Evolutionary conservation across 352 stramenopile genomes (phyloP).

Genomic region (Pythium volutum): DNA sequence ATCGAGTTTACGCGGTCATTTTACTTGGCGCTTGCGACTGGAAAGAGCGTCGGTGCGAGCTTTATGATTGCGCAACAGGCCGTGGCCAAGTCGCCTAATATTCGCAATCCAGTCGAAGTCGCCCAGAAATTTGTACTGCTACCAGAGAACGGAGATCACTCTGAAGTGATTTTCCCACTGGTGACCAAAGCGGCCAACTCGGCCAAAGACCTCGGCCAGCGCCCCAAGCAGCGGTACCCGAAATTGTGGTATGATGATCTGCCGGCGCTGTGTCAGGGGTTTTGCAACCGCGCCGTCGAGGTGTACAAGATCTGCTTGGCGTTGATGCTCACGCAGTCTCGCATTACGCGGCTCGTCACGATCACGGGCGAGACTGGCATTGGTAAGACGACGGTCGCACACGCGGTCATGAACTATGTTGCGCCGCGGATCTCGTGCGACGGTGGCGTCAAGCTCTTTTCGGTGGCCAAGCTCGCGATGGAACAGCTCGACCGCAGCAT

Average conservation of each 20-base stretch:
- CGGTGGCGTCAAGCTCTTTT: conserved; percentile 70
- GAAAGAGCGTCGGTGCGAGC: conserved; percentile 65
- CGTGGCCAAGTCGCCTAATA: conserved; percentile 76
- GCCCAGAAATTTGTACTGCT: conserved; percentile 77
- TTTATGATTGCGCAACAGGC: conserved; percentile 76
- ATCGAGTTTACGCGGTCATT: conserved; percentile 86
- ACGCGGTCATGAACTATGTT: conserved; percentile 76
- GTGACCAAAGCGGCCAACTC: conserved; percentile 42
- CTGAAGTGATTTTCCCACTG: conserved; percentile 79
- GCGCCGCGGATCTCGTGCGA: conserved; percentile 69
- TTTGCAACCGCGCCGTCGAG: conserved; percentile 74
- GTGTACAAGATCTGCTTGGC: conserved; percentile 82
- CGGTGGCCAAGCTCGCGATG: conserved; percentile 50
- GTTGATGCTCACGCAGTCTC: conserved; percentile 74
- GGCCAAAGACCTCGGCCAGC: conserved; percentile 41
- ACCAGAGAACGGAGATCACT: conserved; percentile 72
- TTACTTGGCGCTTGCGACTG: conserved; percentile 71
- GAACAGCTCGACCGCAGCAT: conserved; percentile 59
- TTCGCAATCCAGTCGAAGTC: conserved; percentile 61
- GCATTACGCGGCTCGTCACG: conserved; percentile 71
- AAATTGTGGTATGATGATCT: conserved; percentile 81
- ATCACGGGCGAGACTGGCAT: conserved; percentile 76
- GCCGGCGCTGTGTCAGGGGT: conserved; percentile 73
- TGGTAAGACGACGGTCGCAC: conserved; percentile 69
- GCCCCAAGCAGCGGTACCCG: conserved; percentile 60